Evolutionary conservation across 345 rosid species (phyloP), one percentile per base, ranked within the genome.

Genomic region (Xanthoceras sorbifolium): DNA sequence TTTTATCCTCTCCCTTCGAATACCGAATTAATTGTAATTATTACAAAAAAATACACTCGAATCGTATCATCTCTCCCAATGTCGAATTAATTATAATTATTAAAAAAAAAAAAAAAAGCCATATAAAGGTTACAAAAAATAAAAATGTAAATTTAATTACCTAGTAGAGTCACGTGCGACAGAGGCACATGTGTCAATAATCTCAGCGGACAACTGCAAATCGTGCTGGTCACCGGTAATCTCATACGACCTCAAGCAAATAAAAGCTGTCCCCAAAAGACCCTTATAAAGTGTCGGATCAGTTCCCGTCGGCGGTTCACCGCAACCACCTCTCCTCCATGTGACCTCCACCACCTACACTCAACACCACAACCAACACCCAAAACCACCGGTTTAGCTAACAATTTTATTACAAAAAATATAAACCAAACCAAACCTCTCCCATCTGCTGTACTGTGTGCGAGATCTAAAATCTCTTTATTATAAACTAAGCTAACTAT

Each of bases 221-320:
- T 95, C 98, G 11, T 72, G 76, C 59, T 69, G 85, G 82, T 85
- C 76, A 60, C 87, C 88, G 20, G 98, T 90, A 48, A 81, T 83
- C 83, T 90, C 87, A 76, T 86, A 92, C 76, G 99, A 93, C 88
- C 91, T 84, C 79, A 95, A 78, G 84, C 97, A 92, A 5, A 84
- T 76, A 84, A 92, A 82, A 64, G 96, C 98, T 9, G 98, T 93
- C 26, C 99, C 98, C 14, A 90, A 83, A 65, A 92, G 44, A 23
- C 99, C 99, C 74, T 90, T 78, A 54, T 87, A 89, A 11, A 87
- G 90, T 29, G 98, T 93, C 81, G 91, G 91, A 79, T 93, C 96
- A 32, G 69, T 6, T 6, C 73, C 79, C 72, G 29, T 14, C 57
- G 48, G 82, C 78, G 81, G 18, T 25, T 23, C 63, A 59, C 68